phyloP scores from a whole-genome alignment of 306 rosid species.

The Castanospermum australe region DNA sequence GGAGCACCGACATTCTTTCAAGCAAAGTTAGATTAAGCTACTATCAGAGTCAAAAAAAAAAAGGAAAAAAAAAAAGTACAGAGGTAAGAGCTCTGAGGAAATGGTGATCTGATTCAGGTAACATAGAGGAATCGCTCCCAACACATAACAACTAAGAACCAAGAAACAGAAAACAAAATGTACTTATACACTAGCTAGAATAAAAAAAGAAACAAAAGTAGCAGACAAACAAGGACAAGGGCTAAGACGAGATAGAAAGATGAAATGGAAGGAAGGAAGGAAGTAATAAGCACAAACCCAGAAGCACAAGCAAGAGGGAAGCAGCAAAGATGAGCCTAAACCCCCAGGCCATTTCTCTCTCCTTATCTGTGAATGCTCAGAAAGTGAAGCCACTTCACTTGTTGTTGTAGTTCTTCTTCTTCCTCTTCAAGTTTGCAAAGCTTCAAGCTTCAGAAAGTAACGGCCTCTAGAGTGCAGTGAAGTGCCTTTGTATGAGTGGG shows the following conservation, averaged over 20 bases:
- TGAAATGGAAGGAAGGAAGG: neutral
- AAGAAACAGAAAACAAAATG: neutral
- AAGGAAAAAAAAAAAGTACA: neutral
- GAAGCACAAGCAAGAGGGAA: conserved; percentile 45
- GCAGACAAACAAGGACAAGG: neutral
- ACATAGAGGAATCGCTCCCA: neutral
- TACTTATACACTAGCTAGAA: neutral
- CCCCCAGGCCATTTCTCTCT: conserved; percentile 38
- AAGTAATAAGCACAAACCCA: conserved; percentile 52
- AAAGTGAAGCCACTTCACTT: neutral
- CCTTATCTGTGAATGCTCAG: neutral
- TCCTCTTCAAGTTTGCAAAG: neutral
- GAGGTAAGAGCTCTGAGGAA: neutral
- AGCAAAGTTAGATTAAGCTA: neutral
- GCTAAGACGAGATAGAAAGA: neutral
- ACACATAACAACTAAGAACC: neutral
- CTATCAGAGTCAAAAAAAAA: neutral
- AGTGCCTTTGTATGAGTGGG: neutral
- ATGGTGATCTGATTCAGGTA: conserved; percentile 22
- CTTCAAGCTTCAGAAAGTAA: conserved; percentile 30
- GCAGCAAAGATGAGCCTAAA: conserved; percentile 37
- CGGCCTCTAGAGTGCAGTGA: conserved; percentile 29
- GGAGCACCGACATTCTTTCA: conserved; percentile 33
- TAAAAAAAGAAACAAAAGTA: neutral
- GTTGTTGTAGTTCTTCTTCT: neutral